Percentiles rank a stretch among this genome's conserved stretches.
These are phyloP conservation scores for Rhazya stricta DNA, from an alignment of 257 asterid genomes.

Conservation along the genomic window DNA sequence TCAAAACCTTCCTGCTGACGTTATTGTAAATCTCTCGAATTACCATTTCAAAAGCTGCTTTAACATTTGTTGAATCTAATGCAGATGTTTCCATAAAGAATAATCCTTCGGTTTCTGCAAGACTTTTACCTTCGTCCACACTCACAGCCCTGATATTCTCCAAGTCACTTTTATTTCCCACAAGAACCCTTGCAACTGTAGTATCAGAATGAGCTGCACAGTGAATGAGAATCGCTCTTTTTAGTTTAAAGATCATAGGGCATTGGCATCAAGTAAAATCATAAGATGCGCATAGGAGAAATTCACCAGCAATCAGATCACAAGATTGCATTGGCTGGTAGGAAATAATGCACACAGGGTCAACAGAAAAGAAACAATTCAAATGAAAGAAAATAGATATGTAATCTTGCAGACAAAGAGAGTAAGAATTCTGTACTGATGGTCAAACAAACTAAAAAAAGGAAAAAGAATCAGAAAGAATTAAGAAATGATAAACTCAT, in stretches of 20 bases:
- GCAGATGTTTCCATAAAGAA: conserved; percentile 34
- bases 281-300: not conserved
- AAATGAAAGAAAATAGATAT: not conserved
- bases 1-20: conserved; percentile 27
- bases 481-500: not conserved
- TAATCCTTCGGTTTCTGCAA: conserved; percentile 30
- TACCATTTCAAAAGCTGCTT: conserved; percentile 27
- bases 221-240: not conserved
- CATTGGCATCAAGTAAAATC: not conserved
- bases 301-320: not conserved
- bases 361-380: not conserved
- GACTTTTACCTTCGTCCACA: conserved; percentile 26
- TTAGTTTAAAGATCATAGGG: not conserved
- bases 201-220: conserved; percentile 30
- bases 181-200: conserved; percentile 22
- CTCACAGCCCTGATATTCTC: conserved; percentile 27
- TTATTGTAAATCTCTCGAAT: conserved; percentile 26
- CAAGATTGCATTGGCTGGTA: not conserved
- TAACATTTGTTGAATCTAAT: conserved; percentile 28
- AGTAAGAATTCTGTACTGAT: not conserved
- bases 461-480: not conserved
- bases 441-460: not conserved
- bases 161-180: conserved; percentile 31
- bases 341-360: not conserved
- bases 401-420: not conserved